Evolutionary conservation across 176 grass and related monocot genomes (phyloP).

Genomic region (Oryza meyeriana): DNA sequence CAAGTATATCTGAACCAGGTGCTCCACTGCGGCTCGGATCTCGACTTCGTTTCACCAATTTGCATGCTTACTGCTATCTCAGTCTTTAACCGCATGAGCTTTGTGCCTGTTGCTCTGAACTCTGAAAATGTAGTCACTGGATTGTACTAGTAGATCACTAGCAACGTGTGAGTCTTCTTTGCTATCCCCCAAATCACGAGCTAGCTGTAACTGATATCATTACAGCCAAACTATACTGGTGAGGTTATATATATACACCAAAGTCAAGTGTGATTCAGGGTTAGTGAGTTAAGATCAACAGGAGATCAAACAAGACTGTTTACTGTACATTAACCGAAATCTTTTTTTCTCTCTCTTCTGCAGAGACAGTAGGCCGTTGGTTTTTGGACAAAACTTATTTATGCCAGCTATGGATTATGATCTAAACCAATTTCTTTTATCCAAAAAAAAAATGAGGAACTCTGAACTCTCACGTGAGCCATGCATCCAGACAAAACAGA

Average conservation of each 20-base stretch:
- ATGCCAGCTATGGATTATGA: not conserved
- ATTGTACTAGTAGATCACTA: not conserved
- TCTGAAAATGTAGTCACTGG: not conserved
- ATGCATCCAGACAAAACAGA: not conserved
- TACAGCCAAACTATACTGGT: not conserved
- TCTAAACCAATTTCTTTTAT: not conserved
- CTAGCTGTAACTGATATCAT: too few relatives aligned
- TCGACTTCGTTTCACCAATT: not conserved
- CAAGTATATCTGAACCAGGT: not conserved
- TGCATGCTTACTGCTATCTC: not conserved
- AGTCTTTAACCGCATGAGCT: not conserved
- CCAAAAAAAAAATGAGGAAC: not conserved
- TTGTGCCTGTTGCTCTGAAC: not conserved
- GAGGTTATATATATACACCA: too few relatives aligned
- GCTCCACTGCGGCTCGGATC: not conserved
- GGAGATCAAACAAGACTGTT: not conserved
- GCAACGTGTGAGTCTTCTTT: not conserved
- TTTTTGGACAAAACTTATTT: not conserved
- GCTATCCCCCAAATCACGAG: not conserved
- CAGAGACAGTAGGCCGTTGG: not conserved
- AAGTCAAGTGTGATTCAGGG: not conserved
- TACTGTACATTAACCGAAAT: not conserved
- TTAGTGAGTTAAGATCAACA: not conserved
- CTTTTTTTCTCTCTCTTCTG: not conserved
- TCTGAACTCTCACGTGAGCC: not conserved